phyloP scores from a whole-genome alignment of 148 eudicot genomes.

The Spergularia bocconei region DNA sequence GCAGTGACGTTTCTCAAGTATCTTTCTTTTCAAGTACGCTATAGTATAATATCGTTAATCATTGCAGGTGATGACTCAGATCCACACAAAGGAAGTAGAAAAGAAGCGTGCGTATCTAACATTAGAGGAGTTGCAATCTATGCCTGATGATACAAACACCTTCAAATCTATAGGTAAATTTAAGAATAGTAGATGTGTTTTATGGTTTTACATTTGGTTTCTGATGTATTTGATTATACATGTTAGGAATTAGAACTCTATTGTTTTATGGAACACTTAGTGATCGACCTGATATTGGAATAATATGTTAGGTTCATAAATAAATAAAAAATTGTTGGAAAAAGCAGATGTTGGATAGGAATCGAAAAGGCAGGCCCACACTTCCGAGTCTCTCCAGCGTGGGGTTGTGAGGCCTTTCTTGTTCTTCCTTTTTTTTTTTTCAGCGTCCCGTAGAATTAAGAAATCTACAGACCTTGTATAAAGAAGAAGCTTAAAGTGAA shows the following conservation, averaged over 20 bases:
- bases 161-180: conserved; percentile 85
- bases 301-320: background rate
- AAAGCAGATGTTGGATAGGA: too few relatives aligned
- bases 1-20: background rate
- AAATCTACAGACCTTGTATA: background rate
- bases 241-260: too few relatives aligned
- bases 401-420: too few relatives aligned
- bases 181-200: background rate
- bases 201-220: background rate
- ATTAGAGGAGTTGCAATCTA: conserved; percentile 78
- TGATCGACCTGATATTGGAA: background rate
- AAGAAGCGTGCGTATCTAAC: conserved; percentile 94
- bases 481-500: background rate
- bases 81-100: conserved; percentile 80
- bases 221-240: background rate
- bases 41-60: background rate
- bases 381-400: too few relatives aligned
- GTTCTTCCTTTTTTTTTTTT: too few relatives aligned
- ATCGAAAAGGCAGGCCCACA: too few relatives aligned
- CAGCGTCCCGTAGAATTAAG: too few relatives aligned
- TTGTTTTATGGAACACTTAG: background rate
- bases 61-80: conserved; percentile 69
- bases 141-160: conserved; percentile 88
- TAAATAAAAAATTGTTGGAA: background rate
- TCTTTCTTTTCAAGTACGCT: background rate